Percentiles rank a stretch among this genome's conserved stretches.
phyloP scores from a whole-genome alignment of 306 rosid genomes.

The Leucaena leucocephala region DNA sequence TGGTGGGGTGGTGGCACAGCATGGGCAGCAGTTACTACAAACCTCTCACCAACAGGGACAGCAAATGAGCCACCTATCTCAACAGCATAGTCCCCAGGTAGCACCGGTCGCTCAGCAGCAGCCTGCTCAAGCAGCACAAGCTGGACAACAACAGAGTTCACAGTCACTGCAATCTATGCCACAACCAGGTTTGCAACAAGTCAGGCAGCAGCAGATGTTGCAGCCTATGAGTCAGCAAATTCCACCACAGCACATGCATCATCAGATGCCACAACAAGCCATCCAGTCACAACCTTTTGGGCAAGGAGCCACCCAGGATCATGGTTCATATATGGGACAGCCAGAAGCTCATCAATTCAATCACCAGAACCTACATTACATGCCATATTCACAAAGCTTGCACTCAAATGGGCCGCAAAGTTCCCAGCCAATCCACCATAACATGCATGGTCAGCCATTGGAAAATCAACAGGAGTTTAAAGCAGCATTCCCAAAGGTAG shows the following conservation, averaged over 20 bases:
- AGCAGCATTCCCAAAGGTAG: conserved; percentile 47
- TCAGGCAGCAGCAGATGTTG: conserved; percentile 56
- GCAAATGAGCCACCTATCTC: conserved; percentile 53
- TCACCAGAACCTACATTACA: conserved; percentile 67
- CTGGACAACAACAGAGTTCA: conserved; percentile 56
- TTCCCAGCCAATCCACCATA: conserved; percentile 58
- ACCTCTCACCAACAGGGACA: conserved; percentile 57
- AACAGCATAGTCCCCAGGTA: conserved; percentile 58
- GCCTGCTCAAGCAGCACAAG: conserved; percentile 54
- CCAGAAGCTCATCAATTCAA: conserved; percentile 65
- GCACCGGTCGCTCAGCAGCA: conserved; percentile 52
- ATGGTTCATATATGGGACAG: conserved; percentile 54
- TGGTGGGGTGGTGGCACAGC: conserved; percentile 51
- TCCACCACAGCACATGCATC: conserved; percentile 51
- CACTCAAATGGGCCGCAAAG: conserved; percentile 61
- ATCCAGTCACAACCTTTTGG: conserved; percentile 58
- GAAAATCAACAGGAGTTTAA: conserved; percentile 70
- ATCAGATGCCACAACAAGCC: conserved; percentile 56
- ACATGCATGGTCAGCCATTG: conserved; percentile 56
- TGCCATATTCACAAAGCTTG: conserved; percentile 69
- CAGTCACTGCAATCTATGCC: conserved; percentile 52
- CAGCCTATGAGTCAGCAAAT: conserved; percentile 61
- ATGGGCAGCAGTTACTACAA: conserved; percentile 61
- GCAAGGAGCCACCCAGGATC: conserved; percentile 64
- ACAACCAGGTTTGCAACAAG: conserved; percentile 52